Conservation (phyloP, 2,329 filamentous ascomycete genomes). For the Didymella glomerata region DNA sequence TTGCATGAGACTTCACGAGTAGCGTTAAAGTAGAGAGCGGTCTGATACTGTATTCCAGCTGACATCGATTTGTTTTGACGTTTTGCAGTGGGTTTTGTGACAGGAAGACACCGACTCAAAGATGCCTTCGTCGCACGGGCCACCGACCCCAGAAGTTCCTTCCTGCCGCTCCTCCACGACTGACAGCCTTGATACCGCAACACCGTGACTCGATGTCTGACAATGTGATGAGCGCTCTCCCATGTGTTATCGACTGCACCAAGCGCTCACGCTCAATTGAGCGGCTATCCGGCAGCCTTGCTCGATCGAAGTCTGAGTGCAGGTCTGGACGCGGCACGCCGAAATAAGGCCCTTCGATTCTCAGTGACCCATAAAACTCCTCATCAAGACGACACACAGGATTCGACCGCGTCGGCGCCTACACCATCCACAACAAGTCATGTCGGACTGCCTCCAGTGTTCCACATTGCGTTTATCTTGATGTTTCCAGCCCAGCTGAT, state of each 20-base stretch:
- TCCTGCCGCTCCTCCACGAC: neutral
- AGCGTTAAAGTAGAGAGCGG: neutral
- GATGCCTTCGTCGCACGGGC: neutral
- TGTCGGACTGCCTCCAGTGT: neutral
- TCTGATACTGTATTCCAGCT: neutral
- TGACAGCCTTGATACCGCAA: neutral
- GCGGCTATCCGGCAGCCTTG: neutral
- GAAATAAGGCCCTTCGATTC: conserved; percentile 13
- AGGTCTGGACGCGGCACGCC: neutral
- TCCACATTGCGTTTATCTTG: neutral
- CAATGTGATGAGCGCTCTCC: neutral
- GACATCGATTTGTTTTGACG: neutral
- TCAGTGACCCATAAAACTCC: conserved; percentile 10
- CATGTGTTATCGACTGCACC: neutral
- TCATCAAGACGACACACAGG: neutral
- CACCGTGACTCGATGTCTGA: neutral
- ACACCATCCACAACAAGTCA: neutral
- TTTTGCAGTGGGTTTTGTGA: neutral
- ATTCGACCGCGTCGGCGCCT: conserved; percentile 4
- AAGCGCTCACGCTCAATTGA: neutral
- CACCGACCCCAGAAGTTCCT: neutral
- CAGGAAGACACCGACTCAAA: neutral
- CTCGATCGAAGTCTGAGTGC: neutral
- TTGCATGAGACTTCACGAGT: neutral
- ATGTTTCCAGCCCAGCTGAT: neutral